A percentile compares a stretch with the other conserved stretches of the same genome.
These are phyloP conservation scores for Casaregolazyma lundiana DNA, from an alignment of 1,139 yeast genomes.

Conservation along the genomic window DNA sequence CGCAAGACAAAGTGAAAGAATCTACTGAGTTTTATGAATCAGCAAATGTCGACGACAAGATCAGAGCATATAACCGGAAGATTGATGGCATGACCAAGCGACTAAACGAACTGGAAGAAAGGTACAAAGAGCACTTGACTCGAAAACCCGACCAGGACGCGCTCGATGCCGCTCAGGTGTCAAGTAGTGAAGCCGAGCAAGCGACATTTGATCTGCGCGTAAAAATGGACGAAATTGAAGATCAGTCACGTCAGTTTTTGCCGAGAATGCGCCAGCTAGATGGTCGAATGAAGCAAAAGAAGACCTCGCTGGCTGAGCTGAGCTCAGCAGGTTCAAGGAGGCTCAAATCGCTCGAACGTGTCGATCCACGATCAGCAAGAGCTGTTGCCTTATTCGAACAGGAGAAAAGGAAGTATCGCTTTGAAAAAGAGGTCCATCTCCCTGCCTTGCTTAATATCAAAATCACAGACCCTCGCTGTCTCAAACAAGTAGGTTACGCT, in stretches of 20 bases:
- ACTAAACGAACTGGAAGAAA: constrained; percentile 8
- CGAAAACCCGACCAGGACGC: constrained; percentile 5
- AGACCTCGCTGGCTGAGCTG: constrained; percentile 17
- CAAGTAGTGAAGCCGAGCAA: constrained; percentile 22
- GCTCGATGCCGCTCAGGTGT: constrained; percentile 3
- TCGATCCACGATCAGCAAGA: constrained; percentile 20
- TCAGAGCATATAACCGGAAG: constrained; percentile 7
- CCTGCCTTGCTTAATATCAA: constrained; percentile 73
- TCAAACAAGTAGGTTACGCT: constrained; percentile 51
- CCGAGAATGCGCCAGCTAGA: constrained; percentile 36
- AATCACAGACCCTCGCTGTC: constrained; percentile 46
- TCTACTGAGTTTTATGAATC: constrained; percentile 20
- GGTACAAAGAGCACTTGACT: constrained; percentile 1
- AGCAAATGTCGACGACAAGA: constrained; percentile 18
- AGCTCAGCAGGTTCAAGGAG: constrained; percentile 22
- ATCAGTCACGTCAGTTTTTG: constrained; percentile 4
- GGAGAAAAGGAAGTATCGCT: constrained; percentile 33
- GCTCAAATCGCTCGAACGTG: constrained; percentile 27
- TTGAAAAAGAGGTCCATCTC: constrained; percentile 48
- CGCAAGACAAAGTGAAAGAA: constrained; percentile 27
- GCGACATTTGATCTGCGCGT: constrained; percentile 42
- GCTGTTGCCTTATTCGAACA: constrained; percentile 42
- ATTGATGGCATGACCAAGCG: constrained; percentile 5
- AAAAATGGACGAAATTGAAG: constrained; percentile 40
- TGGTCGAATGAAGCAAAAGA: constrained; percentile 7